Conservation (phyloP, 2,329 filamentous ascomycete genomes). For the Ophiostoma angusticollis region DNA sequence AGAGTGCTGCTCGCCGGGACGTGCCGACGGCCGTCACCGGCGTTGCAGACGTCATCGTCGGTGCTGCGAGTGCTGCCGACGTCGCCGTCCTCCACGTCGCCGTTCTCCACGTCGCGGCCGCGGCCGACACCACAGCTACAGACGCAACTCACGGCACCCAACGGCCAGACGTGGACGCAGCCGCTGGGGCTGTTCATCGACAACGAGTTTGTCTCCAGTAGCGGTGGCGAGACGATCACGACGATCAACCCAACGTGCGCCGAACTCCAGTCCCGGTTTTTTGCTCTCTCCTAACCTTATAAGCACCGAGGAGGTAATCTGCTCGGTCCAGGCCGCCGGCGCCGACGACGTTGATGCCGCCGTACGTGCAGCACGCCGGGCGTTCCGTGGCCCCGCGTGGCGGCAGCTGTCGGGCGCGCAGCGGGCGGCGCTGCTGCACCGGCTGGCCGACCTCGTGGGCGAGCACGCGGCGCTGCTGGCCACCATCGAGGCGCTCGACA, state of each 20-base stretch:
- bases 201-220: slow-evolving; percentile 63
- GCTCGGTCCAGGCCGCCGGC: slow-evolving; percentile 59
- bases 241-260: slow-evolving; percentile 59
- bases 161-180: slow-evolving; percentile 59
- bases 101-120: not conserved
- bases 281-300: slow-evolving; percentile 5
- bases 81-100: too few relatives aligned
- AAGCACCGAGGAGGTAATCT: slow-evolving; percentile 50
- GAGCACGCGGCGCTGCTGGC: slow-evolving; percentile 41
- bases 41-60: too few relatives aligned
- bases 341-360: slow-evolving; percentile 59
- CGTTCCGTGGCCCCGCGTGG: slow-evolving; percentile 57
- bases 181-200: slow-evolving; percentile 73
- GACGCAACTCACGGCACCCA: slow-evolving; percentile 59
- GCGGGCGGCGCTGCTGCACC: slow-evolving; percentile 55
- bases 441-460: slow-evolving; percentile 56
- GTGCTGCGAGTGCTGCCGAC: too few relatives aligned
- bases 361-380: slow-evolving; percentile 54
- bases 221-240: slow-evolving; percentile 49
- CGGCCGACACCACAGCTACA: slow-evolving; percentile 16
- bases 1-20: too few relatives aligned
- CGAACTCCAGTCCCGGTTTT: too few relatives aligned
- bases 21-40: too few relatives aligned
- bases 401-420: slow-evolving; percentile 53
- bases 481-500: slow-evolving; percentile 61